These are phyloP conservation scores for Entomortierella parvispora DNA, from an alignment of 192 early-diverging fungal genomes.

Conservation along the genomic window DNA sequence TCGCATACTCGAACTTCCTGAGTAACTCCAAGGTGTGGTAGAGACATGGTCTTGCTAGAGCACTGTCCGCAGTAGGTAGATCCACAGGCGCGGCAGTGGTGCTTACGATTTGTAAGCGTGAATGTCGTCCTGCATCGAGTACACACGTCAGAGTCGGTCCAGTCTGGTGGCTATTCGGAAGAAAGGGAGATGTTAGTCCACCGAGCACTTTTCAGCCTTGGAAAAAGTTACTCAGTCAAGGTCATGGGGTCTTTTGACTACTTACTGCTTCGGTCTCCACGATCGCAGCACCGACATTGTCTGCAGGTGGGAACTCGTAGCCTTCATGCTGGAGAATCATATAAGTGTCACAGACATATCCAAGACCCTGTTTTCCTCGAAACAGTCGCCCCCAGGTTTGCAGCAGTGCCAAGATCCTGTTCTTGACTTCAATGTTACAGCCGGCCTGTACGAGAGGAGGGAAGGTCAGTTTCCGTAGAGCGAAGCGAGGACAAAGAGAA, in stretches of 20 bases:
- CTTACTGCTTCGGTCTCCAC: slow-evolving; percentile 88
- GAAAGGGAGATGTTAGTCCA: slow-evolving; percentile 1
- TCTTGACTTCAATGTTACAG: slow-evolving; percentile 78
- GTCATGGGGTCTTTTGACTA: neutral
- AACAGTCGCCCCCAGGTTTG: slow-evolving; percentile 93
- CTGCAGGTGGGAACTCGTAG: slow-evolving; percentile 77
- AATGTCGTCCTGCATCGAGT: slow-evolving; percentile 93
- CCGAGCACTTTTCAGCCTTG: no score
- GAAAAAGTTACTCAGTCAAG: neutral
- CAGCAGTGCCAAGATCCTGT: slow-evolving; percentile 78
- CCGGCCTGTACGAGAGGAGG: slow-evolving; percentile 50
- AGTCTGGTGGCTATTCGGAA: slow-evolving; percentile 84
- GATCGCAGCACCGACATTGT: slow-evolving; percentile 69
- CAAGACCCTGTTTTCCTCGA: slow-evolving; percentile 79
- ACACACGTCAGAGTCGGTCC: slow-evolving; percentile 95
- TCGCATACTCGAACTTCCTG: slow-evolving; percentile 97
- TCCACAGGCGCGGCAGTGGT: slow-evolving; percentile 99
- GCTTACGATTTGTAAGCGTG: slow-evolving; percentile 95
- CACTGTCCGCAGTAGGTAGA: slow-evolving; percentile 93
- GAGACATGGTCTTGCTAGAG: slow-evolving; percentile 85
- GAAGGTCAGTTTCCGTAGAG: neutral
- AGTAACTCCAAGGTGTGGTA: slow-evolving; percentile 89
- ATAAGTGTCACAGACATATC: slow-evolving; percentile 84
- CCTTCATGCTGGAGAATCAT: slow-evolving; percentile 84
- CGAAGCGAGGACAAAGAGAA: neutral